Conservation (phyloP, 2,329 filamentous ascomycete genomes). For the Colletotrichum cereale region DNA sequence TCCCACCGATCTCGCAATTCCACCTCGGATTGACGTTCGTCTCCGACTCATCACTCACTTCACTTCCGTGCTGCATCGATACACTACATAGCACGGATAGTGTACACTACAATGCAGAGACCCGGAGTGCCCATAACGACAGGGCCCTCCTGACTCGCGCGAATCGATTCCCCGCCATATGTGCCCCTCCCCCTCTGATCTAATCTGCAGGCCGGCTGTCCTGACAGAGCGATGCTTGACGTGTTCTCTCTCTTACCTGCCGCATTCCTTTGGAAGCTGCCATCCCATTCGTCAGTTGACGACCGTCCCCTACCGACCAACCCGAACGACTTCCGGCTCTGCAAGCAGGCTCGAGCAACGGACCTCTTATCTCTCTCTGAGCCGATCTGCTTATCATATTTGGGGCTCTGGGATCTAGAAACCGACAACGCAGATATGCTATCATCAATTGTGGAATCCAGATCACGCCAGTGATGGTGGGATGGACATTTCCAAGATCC, state of each 20-base stretch:
- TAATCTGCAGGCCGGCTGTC: conserved; percentile 10
- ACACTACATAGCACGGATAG: background rate
- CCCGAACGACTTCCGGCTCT: conserved; percentile 12
- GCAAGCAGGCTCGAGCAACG: conserved; percentile 13
- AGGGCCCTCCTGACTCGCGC: conserved; percentile 25
- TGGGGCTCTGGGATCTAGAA: background rate
- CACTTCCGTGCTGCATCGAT: conserved; percentile 11
- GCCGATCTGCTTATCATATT: conserved; percentile 20
- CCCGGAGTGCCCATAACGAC: background rate
- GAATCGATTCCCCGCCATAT: conserved; percentile 19
- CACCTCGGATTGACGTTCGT: background rate
- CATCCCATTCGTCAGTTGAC: conserved; percentile 28
- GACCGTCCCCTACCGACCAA: conserved; percentile 7
- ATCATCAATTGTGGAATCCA: conserved; percentile 12
- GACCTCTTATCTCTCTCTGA: conserved; percentile 22
- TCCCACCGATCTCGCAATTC: conserved; percentile 23
- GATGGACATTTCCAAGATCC: conserved; percentile 12
- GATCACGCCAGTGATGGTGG: conserved; percentile 25
- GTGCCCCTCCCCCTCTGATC: conserved; percentile 25
- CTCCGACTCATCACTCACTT: background rate
- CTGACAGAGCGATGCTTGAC: conserved; percentile 25
- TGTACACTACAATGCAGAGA: background rate
- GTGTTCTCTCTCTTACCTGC: conserved; percentile 29
- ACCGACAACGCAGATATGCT: conserved; percentile 1
- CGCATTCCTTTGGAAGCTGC: conserved; percentile 21